Percentiles rank a stretch among this genome's conserved stretches.
Evolutionary conservation across 2,329 filamentous ascomycete species (phyloP).

Genomic region (Colletotrichum cereale): DNA sequence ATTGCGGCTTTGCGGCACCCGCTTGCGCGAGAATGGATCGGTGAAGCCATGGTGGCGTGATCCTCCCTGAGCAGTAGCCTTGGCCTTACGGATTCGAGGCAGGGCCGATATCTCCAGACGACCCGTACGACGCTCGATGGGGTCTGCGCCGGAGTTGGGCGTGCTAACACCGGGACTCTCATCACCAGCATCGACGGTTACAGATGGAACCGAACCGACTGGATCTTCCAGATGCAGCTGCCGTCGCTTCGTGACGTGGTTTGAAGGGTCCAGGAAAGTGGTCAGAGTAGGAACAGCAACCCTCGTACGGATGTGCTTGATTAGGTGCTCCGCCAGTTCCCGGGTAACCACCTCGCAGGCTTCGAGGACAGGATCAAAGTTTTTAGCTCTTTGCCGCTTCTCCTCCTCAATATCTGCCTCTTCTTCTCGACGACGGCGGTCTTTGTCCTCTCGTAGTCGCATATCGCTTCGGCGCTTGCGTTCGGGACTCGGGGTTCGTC

Average conservation of each 20-base stretch:
- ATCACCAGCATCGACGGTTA: slow-evolving; percentile 70
- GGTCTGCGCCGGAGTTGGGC: slow-evolving; percentile 72
- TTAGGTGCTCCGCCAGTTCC: slow-evolving; percentile 87
- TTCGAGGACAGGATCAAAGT: slow-evolving; percentile 90
- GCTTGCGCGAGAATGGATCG: slow-evolving; percentile 75
- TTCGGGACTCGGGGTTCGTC: slow-evolving; percentile 53
- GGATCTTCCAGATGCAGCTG: slow-evolving; percentile 71
- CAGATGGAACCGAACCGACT: slow-evolving; percentile 51
- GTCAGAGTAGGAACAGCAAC: slow-evolving; percentile 86
- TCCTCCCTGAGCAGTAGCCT: slow-evolving; percentile 66
- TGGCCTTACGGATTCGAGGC: slow-evolving; percentile 80
- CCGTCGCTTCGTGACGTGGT: slow-evolving; percentile 83
- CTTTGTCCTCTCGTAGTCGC: slow-evolving; percentile 74
- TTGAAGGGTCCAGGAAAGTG: slow-evolving; percentile 84
- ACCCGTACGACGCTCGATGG: slow-evolving; percentile 70
- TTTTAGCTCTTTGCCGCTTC: slow-evolving; percentile 86
- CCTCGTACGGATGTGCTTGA: slow-evolving; percentile 89
- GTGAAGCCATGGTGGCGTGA: slow-evolving; percentile 71
- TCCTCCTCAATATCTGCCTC: slow-evolving; percentile 90
- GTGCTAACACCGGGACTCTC: slow-evolving; percentile 75
- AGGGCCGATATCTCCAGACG: slow-evolving; percentile 73
- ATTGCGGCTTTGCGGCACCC: slow-evolving; percentile 67
- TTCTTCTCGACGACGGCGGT: slow-evolving; percentile 76
- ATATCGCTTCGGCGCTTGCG: slow-evolving; percentile 54
- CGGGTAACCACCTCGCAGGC: slow-evolving; percentile 82